Evolutionary conservation across 2,329 filamentous ascomycete species (phyloP).

Genomic region (Nigrospora osmanthi): DNA sequence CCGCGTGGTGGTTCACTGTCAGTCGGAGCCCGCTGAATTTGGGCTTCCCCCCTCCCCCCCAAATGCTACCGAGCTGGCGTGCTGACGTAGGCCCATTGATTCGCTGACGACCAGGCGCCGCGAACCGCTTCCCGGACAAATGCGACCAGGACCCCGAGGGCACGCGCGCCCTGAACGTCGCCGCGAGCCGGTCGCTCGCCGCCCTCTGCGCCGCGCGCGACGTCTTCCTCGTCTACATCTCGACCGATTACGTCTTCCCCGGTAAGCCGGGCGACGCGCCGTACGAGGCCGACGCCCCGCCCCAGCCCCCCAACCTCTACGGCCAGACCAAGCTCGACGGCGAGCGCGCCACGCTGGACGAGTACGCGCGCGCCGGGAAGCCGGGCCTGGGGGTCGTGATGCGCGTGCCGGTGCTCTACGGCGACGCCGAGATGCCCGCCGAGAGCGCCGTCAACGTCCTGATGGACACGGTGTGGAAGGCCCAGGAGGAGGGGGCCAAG

Average conservation of each 20-base stretch:
- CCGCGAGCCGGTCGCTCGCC: constrained; percentile 61
- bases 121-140: constrained; percentile 81
- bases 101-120: constrained; percentile 58
- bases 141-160: constrained; percentile 73
- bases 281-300: constrained; percentile 57
- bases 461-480: constrained; percentile 68
- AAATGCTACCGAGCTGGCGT: background rate
- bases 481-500: constrained; percentile 52
- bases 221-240: constrained; percentile 67
- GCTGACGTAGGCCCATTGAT: background rate
- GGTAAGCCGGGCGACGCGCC: constrained; percentile 73
- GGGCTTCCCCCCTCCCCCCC: too few relatives aligned
- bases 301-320: constrained; percentile 71
- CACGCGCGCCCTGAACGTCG: constrained; percentile 66
- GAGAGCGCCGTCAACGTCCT: constrained; percentile 82
- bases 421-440: constrained; percentile 57
- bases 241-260: constrained; percentile 75
- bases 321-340: constrained; percentile 55
- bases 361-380: constrained; percentile 39
- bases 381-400: constrained; percentile 59
- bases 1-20: constrained; percentile 74
- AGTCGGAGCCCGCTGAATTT: constrained; percentile 15
- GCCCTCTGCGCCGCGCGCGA: constrained; percentile 52
- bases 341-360: constrained; percentile 57
- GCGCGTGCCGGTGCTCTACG: constrained; percentile 79